A percentile compares a stretch with the other conserved stretches of the same genome.
Evolutionary conservation across 371 early-diverging fungal species (phyloP).

Genomic region (Rhizopus microsporus): DNA sequence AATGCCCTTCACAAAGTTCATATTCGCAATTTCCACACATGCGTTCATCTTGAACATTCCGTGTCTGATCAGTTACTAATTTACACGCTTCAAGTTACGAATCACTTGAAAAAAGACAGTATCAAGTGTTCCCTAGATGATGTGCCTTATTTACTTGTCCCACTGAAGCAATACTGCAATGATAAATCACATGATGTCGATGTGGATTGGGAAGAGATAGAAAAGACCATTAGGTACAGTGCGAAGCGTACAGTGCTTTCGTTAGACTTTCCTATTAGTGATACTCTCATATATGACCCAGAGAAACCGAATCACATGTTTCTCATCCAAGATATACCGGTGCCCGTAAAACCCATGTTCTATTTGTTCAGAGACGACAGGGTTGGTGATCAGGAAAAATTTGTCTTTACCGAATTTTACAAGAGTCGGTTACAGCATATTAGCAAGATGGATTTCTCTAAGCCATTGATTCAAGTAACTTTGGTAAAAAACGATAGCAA

Average conservation of each 20-base stretch:
- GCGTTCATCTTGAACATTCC: background rate
- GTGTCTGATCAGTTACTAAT: background rate
- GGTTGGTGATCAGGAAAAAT: conserved; percentile 35
- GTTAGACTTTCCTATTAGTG: too few relatives aligned
- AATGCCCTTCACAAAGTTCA: background rate
- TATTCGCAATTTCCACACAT: too few relatives aligned
- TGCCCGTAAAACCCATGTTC: conserved; percentile 3
- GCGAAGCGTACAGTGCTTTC: conserved; percentile 25
- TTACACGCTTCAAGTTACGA: conserved; percentile 2
- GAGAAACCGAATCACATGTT: conserved; percentile 21
- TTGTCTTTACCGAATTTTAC: conserved; percentile 54
- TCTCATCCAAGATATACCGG: conserved; percentile 34
- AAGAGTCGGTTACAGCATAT: conserved; percentile 2
- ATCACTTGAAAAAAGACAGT: conserved; percentile 24
- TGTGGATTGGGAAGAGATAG: conserved; percentile 64
- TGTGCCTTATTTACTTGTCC: conserved; percentile 59
- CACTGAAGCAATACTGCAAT: background rate
- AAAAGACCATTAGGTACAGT: conserved; percentile 22
- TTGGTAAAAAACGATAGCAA: conserved; percentile 36
- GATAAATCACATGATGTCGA: background rate
- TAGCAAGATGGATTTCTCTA: conserved; percentile 33
- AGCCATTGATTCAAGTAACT: conserved; percentile 47
- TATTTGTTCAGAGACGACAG: background rate
- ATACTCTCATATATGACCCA: too few relatives aligned
- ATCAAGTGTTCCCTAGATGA: conserved; percentile 47